Evolutionary conservation across 257 asterid species (phyloP), one percentile per base, ranked within the genome.

Genomic region (Solanum medicagineum): DNA sequence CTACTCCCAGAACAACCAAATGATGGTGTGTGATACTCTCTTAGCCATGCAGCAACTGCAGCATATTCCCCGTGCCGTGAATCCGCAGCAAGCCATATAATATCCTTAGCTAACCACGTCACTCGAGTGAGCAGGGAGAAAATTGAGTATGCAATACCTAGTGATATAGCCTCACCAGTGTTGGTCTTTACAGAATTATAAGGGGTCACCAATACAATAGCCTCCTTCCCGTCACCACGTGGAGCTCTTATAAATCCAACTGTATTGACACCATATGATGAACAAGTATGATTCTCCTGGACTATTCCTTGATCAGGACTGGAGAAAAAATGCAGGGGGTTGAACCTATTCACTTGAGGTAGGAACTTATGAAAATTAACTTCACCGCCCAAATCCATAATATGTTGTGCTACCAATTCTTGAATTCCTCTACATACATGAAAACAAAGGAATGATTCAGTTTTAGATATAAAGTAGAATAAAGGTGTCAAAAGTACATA

Each of bases 61-160:
- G 92, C 87, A 91, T 95, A 93, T 87, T 97, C 99, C 87, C 98
- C 98, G 47, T 93, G 92, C 86, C 90, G 93, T 63, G 98, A 90
- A 89, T 97, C 99, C 51, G 97, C 93, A 85, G 98, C 98, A 71
- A 97, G 93, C 99, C 99, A 97, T 86, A 97, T 89, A 59, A 97
- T 90, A 93, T 97, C 99, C 86, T 95, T 95, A 85, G 99, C 97
- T 71, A 97, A 93, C 99, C 99, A 97, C 85, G 93, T 93, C 74
- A 95, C 99, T 89, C 91, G 92, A 69, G 95, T 88, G 53, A 97
- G 98, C 82, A 97, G 90, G 87, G 97, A 94, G 91, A 97, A 92
- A 81, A 97, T 93, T 2, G 98, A 91, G 90, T 94, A 91, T 32
- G 92, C 97, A 57, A 94, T 91, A 84, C 98, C 98, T 80, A 95